Evolutionary conservation across 2,329 filamentous ascomycete species (phyloP).

Genomic region (Fusarium liriodendri): DNA sequence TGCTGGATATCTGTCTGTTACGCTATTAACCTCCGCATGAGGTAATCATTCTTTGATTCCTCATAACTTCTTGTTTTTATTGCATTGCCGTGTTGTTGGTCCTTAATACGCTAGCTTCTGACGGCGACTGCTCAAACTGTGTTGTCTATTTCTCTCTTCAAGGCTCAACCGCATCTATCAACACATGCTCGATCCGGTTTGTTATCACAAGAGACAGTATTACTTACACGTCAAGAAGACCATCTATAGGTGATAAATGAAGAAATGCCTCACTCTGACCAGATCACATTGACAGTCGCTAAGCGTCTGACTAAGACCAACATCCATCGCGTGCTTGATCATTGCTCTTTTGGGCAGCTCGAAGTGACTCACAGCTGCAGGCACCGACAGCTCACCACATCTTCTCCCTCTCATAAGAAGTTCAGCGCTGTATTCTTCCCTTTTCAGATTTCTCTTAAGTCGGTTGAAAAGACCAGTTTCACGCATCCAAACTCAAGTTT

Average conservation of each 20-base stretch:
- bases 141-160: not conserved
- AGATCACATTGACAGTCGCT: not conserved
- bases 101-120: not conserved
- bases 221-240: accelerated
- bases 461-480: not conserved
- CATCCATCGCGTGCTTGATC: not conserved
- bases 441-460: not conserved
- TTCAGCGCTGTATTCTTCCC: not conserved
- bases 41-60: not conserved
- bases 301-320: not conserved
- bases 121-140: not conserved
- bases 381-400: not conserved
- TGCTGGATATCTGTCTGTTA: not conserved
- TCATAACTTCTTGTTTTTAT: too few species aligned
- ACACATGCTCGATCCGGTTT: not conserved
- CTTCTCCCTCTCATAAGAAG: not conserved
- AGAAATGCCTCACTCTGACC: not conserved
- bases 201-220: not conserved
- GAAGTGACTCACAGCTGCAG: not conserved
- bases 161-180: too few species aligned
- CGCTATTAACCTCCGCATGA: not conserved
- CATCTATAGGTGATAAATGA: not conserved
- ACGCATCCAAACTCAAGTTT: not conserved
- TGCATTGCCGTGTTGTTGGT: not conserved
- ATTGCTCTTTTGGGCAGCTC: not conserved